A percentile compares a stretch with the other conserved stretches of the same genome.
phyloP scores from a whole-genome alignment of 306 rosid species.

The Vigna hirtella region DNA sequence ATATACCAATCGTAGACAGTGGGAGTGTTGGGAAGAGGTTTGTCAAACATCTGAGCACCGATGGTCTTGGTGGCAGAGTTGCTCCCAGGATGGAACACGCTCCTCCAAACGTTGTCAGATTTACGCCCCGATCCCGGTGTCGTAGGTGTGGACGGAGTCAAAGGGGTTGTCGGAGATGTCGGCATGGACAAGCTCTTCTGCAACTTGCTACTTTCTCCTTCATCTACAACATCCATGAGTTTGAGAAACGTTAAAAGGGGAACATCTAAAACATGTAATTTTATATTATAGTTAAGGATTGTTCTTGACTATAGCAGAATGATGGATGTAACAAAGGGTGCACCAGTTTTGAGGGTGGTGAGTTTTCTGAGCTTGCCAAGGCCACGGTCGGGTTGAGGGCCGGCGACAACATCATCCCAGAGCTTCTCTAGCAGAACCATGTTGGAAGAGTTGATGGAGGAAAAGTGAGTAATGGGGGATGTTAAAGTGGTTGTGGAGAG shows the following conservation, averaged over 20 bases:
- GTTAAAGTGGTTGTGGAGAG: background rate
- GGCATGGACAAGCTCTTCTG: slow-evolving; percentile 59
- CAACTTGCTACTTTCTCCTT: slow-evolving; percentile 59
- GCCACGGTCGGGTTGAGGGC: slow-evolving; percentile 89
- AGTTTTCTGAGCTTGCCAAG: slow-evolving; percentile 75
- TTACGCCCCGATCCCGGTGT: slow-evolving; percentile 64
- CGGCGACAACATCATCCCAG: slow-evolving; percentile 89
- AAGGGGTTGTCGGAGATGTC: slow-evolving; percentile 64
- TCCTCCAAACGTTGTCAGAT: slow-evolving; percentile 95
- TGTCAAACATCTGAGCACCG: slow-evolving; percentile 77
- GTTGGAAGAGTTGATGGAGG: background rate
- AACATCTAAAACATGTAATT: background rate
- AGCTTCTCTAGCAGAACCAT: slow-evolving; percentile 86
- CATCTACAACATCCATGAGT: background rate
- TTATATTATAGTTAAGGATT: background rate
- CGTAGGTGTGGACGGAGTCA: slow-evolving; percentile 67
- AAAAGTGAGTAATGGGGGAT: background rate
- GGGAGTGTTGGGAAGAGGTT: slow-evolving; percentile 88
- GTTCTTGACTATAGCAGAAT: no score
- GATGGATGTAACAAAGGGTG: background rate
- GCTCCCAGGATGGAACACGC: slow-evolving; percentile 96
- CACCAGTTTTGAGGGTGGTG: slow-evolving; percentile 48
- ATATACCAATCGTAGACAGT: slow-evolving; percentile 91
- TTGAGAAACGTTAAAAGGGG: background rate
- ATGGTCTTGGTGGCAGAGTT: slow-evolving; percentile 71